Base-by-base conservation (phyloP, 1,284 basidiomycete genomes). In the Ustilago sp. region DNA sequence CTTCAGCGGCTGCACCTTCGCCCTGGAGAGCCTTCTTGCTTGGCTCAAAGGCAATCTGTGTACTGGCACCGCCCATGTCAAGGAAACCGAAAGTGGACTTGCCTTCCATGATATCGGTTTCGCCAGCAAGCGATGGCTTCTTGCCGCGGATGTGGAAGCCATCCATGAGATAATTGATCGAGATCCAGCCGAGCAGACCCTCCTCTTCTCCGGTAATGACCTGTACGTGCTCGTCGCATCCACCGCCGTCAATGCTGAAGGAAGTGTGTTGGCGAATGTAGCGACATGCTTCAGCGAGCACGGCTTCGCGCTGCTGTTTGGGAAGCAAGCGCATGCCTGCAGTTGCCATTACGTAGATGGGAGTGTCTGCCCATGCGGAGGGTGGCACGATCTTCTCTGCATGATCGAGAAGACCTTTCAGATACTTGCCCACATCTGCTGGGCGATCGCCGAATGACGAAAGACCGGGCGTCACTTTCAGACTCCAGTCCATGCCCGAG, bases 121-220 rank as follows among this genome's bases (percentile, higher is more conserved):
- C 70, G 56, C 68, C 65, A 32, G 73, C 74, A 17, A 73, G 54
- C 12, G 70, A 69, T 4, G 68, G 43, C 55, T 74, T 68, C 50
- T 71, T 74, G 65, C 68, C 68, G 28, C 72, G 68, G 39, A 74
- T 78, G 61, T 78, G 89, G 85, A 99, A 99, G 2, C 95, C 96
- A 84, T 99, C 94, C 94, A 98, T 97, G 51, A 99, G 91, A 86
- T 99, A 99, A 87, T 99, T 99, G 84, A 98, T 94, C 0, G 95
- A 78, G 63, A 99, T 94, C 97, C 97, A 99, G 2, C 97, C 97
- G 86, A 96, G 97, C 54, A 98, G 88, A 0, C 97, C 97, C 85
- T 99, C 97, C 86, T 99, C 96, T 87, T 99, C 95, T 58, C 97
- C 97, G 1, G 94, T 93, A 82, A 99, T 99, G 80, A 99, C 94